phyloP scores from a whole-genome alignment of 805 yeast genomes.

The Teunomyces stri region DNA sequence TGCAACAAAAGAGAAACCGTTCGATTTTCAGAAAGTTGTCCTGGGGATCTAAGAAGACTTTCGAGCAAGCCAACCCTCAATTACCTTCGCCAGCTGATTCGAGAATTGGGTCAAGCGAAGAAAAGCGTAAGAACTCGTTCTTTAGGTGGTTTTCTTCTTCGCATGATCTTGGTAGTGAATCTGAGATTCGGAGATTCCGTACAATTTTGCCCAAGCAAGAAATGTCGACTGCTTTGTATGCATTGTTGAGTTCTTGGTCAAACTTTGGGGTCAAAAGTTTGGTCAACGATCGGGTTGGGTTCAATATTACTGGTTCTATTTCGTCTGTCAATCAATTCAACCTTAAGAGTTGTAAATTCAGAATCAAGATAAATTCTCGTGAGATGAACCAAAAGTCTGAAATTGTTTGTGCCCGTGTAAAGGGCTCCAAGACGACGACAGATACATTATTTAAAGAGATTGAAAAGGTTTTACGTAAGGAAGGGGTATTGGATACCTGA shows the following conservation, averaged over 20 bases:
- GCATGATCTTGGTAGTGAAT: slow-evolving; percentile 14
- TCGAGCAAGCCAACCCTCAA: slow-evolving; percentile 25
- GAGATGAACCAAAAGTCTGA: slow-evolving; percentile 46
- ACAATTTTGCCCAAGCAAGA: slow-evolving; percentile 50
- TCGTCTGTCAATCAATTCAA: slow-evolving; percentile 61
- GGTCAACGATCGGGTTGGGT: slow-evolving; percentile 39
- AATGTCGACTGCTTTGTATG: slow-evolving; percentile 61
- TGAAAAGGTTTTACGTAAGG: slow-evolving; percentile 62
- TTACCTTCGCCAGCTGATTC: slow-evolving; percentile 38
- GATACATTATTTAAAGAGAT: slow-evolving; percentile 59
- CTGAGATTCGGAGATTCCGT: slow-evolving; percentile 33
- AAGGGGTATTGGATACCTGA: slow-evolving; percentile 50
- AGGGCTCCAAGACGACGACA: slow-evolving; percentile 65
- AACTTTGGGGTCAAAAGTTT: slow-evolving; percentile 66
- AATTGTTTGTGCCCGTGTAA: slow-evolving; percentile 57
- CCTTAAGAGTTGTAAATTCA: slow-evolving; percentile 62
- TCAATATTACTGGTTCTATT: slow-evolving; percentile 58
- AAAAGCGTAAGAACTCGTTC: slow-evolving; percentile 24
- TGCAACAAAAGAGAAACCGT: slow-evolving; percentile 28
- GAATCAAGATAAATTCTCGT: slow-evolving; percentile 48
- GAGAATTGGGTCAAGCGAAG: slow-evolving; percentile 24
- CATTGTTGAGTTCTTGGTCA: slow-evolving; percentile 65
- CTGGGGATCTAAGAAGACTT: slow-evolving; percentile 44
- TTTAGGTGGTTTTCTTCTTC: slow-evolving; percentile 44
- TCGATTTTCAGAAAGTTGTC: slow-evolving; percentile 51